Conservation (phyloP, 345 rosid species). For the Atalantia buxifolia region DNA sequence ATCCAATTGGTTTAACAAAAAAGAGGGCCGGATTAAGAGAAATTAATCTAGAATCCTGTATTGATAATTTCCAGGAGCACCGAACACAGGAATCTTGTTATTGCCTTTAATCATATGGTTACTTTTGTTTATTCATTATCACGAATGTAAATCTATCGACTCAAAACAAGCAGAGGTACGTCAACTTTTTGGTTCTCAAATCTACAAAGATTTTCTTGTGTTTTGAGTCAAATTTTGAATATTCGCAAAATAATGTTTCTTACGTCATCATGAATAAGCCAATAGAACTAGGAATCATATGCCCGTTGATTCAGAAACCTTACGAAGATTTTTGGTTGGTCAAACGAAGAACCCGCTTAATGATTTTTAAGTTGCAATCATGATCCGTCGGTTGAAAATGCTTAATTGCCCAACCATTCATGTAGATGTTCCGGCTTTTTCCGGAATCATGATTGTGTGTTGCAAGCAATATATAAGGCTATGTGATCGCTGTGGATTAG, state of each 20-base stretch:
- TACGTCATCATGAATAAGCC: not conserved
- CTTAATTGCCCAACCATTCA: no score
- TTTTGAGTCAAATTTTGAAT: not conserved
- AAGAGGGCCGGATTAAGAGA: not conserved
- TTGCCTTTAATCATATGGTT: no score
- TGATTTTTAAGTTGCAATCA: no score
- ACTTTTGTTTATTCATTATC: no score
- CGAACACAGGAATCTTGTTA: not conserved
- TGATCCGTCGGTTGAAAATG: no score
- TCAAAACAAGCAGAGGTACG: not conserved
- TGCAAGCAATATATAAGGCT: no score
- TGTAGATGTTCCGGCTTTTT: no score
- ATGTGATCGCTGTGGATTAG: no score
- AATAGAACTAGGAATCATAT: not conserved
- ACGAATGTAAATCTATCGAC: not conserved
- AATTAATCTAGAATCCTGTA: not conserved
- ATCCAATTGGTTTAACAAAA: not conserved
- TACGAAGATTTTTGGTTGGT: not conserved
- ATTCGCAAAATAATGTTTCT: not conserved
- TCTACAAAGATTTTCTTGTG: not conserved
- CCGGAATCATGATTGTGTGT: no score
- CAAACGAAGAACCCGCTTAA: not conserved
- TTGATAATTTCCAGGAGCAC: not conserved
- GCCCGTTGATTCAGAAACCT: not conserved
- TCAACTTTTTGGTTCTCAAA: slow-evolving; percentile 5